These are phyloP conservation scores for Xylaria sp. DNA, from an alignment of 2,329 filamentous ascomycete genomes.

Conservation along the genomic window DNA sequence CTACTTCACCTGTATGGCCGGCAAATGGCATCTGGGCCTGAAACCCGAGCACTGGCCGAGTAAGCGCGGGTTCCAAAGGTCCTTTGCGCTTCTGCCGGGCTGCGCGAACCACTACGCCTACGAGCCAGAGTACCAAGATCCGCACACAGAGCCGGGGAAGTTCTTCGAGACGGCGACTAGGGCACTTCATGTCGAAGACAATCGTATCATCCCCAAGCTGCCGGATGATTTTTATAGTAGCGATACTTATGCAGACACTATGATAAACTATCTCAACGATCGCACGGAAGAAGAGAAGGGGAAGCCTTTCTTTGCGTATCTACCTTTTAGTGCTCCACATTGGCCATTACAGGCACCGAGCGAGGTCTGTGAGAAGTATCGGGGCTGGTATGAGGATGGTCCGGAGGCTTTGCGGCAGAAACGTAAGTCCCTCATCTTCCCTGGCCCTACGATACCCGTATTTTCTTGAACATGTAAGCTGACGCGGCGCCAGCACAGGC, in stretches of 20 bases:
- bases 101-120: conserved; percentile 1
- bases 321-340: neutral
- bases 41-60: conserved; percentile 1
- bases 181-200: neutral
- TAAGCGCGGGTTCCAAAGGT: neutral
- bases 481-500: neutral
- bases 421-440: neutral
- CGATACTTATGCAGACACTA: conserved; percentile 1
- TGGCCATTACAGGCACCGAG: neutral
- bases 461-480: neutral
- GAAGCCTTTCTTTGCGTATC: conserved; percentile 1
- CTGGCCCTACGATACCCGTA: neutral
- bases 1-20: neutral
- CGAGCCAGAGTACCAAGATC: neutral
- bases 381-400: neutral
- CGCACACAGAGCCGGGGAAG: neutral
- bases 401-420: neutral
- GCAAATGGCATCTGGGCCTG: neutral
- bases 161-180: neutral
- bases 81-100: conserved; percentile 1
- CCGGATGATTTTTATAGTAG: neutral
- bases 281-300: neutral
- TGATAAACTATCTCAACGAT: neutral
- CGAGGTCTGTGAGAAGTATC: neutral
- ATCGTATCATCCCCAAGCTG: neutral